Conservation (phyloP, 2,329 filamentous ascomycete genomes). For the Pseudogymnoascus sp. region DNA sequence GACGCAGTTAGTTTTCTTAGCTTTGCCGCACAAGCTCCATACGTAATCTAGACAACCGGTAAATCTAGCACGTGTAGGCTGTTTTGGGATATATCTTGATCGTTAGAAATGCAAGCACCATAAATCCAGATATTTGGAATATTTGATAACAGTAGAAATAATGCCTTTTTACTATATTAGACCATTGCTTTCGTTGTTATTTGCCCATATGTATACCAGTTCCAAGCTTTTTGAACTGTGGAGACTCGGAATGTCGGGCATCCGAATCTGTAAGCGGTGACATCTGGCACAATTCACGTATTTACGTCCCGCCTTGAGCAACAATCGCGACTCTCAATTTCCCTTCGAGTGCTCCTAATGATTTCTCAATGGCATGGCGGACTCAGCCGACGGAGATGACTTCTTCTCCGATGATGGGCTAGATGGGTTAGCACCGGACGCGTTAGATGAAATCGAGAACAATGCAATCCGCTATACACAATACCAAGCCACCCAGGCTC, state of each 20-base stretch:
- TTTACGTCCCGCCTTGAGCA: not conserved
- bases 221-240: not conserved
- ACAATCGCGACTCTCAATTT: not conserved
- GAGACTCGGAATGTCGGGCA: not conserved
- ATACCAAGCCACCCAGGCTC: slow-evolving; percentile 19
- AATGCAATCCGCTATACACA: slow-evolving; percentile 54
- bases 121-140: not conserved
- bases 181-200: not conserved
- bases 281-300: not conserved
- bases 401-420: slow-evolving; percentile 59
- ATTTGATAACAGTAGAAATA: not conserved
- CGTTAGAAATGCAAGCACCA: not conserved
- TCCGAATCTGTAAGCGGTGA: slow-evolving; percentile 6
- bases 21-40: slow-evolving; percentile 9
- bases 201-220: not conserved
- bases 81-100: not conserved
- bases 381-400: slow-evolving; percentile 38
- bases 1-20: slow-evolving; percentile 9
- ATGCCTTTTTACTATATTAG: not conserved
- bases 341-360: slow-evolving; percentile 15
- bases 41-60: slow-evolving; percentile 1
- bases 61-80: not conserved
- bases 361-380: slow-evolving; percentile 34
- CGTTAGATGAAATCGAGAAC: slow-evolving; percentile 55
- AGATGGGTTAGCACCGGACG: slow-evolving; percentile 51